A percentile compares a stretch with the other conserved stretches of the same genome.
Conservation (phyloP, 2,329 filamentous ascomycete genomes). For the Ceratocystis ficicola region DNA sequence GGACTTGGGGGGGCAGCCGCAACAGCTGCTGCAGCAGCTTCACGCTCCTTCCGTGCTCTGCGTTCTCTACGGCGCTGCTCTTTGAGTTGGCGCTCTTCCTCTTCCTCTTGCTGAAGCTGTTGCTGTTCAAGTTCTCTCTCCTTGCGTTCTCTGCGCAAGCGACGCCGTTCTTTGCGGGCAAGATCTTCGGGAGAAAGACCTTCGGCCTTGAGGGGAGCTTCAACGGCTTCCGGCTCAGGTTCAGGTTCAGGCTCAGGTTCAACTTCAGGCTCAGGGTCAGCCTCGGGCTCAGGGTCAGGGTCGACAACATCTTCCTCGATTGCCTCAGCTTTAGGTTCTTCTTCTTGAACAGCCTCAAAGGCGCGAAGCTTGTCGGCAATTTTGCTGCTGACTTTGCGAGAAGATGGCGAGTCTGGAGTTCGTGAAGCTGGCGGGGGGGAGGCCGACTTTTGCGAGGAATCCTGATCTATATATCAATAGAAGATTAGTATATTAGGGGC, state of each 20-base stretch:
- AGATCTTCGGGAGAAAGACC: slow-evolving; percentile 12
- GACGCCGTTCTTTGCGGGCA: slow-evolving; percentile 20
- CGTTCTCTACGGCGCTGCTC: slow-evolving; percentile 17
- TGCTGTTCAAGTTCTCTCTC: slow-evolving; percentile 16
- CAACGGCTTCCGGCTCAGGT: not conserved
- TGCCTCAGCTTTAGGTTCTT: slow-evolving; percentile 18
- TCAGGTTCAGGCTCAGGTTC: not conserved
- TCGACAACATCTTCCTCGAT: not conserved
- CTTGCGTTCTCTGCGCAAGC: slow-evolving; percentile 18
- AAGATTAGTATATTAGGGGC: not conserved
- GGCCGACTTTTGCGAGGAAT: slow-evolving; percentile 11
- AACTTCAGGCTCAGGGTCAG: slow-evolving; percentile 3
- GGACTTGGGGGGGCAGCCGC: slow-evolving; percentile 8
- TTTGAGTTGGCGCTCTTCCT: slow-evolving; percentile 8
- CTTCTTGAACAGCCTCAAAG: slow-evolving; percentile 39
- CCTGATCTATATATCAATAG: slow-evolving; percentile 5
- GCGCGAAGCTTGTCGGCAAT: slow-evolving; percentile 46
- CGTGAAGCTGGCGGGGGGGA: slow-evolving; percentile 12
- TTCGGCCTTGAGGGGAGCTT: not conserved
- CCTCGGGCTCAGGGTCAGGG: not conserved
- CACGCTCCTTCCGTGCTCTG: slow-evolving; percentile 6
- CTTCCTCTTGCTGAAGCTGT: slow-evolving; percentile 13
- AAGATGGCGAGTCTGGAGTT: not conserved
- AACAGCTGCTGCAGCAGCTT: slow-evolving; percentile 2
- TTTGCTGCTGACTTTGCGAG: slow-evolving; percentile 31